Evolutionary conservation across 2,329 filamentous ascomycete species (phyloP).

Genomic region (Fusarium algeriense): DNA sequence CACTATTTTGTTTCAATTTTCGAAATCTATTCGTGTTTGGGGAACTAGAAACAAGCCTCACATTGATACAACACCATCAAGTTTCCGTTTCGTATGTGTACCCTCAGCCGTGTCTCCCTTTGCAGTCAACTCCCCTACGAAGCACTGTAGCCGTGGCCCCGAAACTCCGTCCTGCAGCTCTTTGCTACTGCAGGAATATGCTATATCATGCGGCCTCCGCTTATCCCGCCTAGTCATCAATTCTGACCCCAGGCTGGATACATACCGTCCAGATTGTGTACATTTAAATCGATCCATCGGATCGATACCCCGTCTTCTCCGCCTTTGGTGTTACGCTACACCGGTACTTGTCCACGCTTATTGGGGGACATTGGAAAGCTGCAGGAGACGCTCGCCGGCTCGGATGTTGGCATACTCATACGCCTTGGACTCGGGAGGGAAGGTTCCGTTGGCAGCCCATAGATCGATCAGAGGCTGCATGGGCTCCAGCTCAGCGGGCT

Average conservation of each 20-base stretch:
- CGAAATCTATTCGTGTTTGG: constrained; percentile 40
- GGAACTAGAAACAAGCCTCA: constrained; percentile 30
- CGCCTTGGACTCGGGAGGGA: constrained; percentile 80
- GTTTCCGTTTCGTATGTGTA: constrained; percentile 11
- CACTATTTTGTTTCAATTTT: constrained; percentile 24
- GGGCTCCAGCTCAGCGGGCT: constrained; percentile 90
- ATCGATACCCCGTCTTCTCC: constrained; percentile 29
- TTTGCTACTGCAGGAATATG: constrained; percentile 40
- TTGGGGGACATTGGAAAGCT: constrained; percentile 56
- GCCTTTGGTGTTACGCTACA: constrained; percentile 29
- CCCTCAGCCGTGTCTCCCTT: constrained; percentile 21
- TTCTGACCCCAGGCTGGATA: constrained; percentile 28
- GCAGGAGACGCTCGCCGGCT: constrained; percentile 70
- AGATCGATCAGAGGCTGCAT: constrained; percentile 96
- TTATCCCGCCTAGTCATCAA: constrained; percentile 14
- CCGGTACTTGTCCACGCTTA: constrained; percentile 30
- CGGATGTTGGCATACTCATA: constrained; percentile 74
- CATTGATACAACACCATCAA: constrained; percentile 33
- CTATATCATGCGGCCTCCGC: constrained; percentile 13
- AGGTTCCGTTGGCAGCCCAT: constrained; percentile 89
- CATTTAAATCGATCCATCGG: constrained; percentile 21
- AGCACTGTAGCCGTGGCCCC: constrained; percentile 33
- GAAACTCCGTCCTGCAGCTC: constrained; percentile 43
- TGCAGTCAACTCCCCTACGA: constrained; percentile 30
- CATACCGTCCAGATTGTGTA: constrained; percentile 40